Percentiles rank a stretch among this genome's conserved stretches.
Conservation (phyloP, 768 basidiomycete genomes). For the Gymnopilus junonius region DNA sequence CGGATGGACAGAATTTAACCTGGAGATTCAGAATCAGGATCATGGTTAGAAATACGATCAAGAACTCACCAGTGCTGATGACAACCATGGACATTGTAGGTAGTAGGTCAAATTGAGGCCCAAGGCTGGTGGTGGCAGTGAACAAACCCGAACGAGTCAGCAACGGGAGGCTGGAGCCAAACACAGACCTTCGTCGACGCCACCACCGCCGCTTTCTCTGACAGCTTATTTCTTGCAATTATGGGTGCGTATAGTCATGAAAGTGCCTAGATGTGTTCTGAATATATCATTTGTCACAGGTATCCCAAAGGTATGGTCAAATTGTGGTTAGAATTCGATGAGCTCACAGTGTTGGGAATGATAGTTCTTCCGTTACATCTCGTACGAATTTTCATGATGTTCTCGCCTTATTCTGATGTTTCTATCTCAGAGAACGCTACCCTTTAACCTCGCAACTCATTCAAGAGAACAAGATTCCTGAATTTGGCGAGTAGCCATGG, state of each 20-base stretch:
- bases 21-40: neutral
- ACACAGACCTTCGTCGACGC: constrained; percentile 21
- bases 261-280: neutral
- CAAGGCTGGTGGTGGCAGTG: constrained; percentile 13
- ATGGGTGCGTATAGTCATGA: constrained; percentile 26
- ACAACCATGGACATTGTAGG: neutral
- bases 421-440: constrained; percentile 80
- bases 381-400: constrained; percentile 51
- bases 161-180: constrained; percentile 6
- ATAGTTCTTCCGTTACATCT: constrained; percentile 97
- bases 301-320: constrained; percentile 64
- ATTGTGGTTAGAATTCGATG: neutral
- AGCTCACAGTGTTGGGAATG: constrained; percentile 1
- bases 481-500: constrained; percentile 72
- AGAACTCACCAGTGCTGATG: neutral
- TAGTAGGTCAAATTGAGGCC: neutral
- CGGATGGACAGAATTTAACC: too few species aligned
- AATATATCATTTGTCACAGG: constrained; percentile 13
- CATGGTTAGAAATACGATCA: neutral
- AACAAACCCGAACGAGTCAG: neutral
- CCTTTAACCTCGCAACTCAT: constrained; percentile 98
- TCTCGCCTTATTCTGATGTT: neutral
- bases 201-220: constrained; percentile 15
- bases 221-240: constrained; percentile 4
- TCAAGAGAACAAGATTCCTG: constrained; percentile 98